Conservation (phyloP, 2,329 filamentous ascomycete genomes). For the Calonectria honghensis region DNA sequence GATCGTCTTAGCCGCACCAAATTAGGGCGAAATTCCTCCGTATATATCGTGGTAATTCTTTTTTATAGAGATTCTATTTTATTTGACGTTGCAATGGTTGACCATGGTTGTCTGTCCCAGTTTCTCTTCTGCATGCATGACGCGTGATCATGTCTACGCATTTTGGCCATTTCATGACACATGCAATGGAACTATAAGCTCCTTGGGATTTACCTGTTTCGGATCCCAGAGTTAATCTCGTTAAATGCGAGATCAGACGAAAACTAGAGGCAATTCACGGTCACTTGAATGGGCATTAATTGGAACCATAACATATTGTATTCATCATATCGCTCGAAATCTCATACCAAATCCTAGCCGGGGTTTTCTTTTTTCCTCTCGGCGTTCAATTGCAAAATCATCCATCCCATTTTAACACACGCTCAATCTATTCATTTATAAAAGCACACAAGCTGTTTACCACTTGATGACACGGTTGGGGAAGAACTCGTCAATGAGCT, state of each 20-base stretch:
- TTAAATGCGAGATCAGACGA: neutral
- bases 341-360: conserved; percentile 32
- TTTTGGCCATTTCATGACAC: neutral
- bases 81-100: neutral
- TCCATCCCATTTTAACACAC: conserved; percentile 29
- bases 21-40: too few species aligned
- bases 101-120: neutral
- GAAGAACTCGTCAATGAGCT: conserved; percentile 66
- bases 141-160: neutral
- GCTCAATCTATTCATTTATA: conserved; percentile 20
- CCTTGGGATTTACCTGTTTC: neutral
- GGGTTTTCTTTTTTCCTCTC: conserved; percentile 16
- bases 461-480: conserved; percentile 63
- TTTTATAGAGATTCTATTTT: neutral
- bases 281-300: neutral
- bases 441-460: conserved; percentile 50
- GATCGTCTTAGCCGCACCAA: too few species aligned
- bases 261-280: neutral
- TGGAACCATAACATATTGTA: conserved; percentile 29
- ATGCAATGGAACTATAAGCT: neutral
- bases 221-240: neutral
- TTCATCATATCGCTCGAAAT: conserved; percentile 41
- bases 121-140: neutral
- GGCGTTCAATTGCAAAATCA: conserved; percentile 35
- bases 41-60: neutral